These are phyloP conservation scores for Candida sanyaensis DNA, from an alignment of 1,139 yeast species.

Conservation along the genomic window DNA sequence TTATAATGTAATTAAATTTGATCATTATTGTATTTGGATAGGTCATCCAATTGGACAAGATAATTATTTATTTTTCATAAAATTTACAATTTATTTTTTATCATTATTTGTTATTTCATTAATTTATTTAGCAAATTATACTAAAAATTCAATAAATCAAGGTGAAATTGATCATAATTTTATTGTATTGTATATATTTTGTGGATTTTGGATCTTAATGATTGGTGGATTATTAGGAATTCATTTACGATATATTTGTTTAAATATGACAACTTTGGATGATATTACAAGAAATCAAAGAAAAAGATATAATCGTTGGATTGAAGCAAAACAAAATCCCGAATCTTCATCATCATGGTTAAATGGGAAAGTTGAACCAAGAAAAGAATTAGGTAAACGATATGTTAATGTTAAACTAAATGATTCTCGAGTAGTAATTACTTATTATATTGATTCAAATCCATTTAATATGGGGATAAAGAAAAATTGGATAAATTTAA, in stretches of 20 bases:
- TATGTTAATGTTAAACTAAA: conserved; percentile 31
- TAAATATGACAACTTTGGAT: conserved; percentile 50
- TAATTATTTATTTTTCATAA: conserved; percentile 56
- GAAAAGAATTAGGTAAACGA: conserved; percentile 32
- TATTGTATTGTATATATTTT: conserved; percentile 40
- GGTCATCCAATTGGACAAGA: conserved; percentile 58
- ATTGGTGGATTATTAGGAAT: conserved; percentile 34
- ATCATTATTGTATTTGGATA: conserved; percentile 68
- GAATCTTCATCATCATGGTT: conserved; percentile 3
- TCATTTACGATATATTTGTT: conserved; percentile 38
- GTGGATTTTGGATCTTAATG: conserved; percentile 46
- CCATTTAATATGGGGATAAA: conserved; percentile 33
- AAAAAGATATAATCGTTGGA: conserved; percentile 24
- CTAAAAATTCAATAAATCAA: conserved; percentile 24
- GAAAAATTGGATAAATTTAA: conserved; percentile 36
- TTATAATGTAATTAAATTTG: conserved; percentile 57
- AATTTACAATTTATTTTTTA: conserved; percentile 41
- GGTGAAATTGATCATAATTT: conserved; percentile 45
- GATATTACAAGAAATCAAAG: conserved; percentile 30
- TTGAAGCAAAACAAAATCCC: conserved; percentile 4
- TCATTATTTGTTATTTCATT: conserved; percentile 29
- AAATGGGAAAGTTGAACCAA: conserved; percentile 18
- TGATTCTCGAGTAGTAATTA: conserved; percentile 30
- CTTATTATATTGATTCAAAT: conserved; percentile 23
- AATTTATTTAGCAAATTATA: conserved; percentile 28